Base-by-base conservation (phyloP, 805 yeast species). In the Zygosaccharomyces kombuchaensis region DNA sequence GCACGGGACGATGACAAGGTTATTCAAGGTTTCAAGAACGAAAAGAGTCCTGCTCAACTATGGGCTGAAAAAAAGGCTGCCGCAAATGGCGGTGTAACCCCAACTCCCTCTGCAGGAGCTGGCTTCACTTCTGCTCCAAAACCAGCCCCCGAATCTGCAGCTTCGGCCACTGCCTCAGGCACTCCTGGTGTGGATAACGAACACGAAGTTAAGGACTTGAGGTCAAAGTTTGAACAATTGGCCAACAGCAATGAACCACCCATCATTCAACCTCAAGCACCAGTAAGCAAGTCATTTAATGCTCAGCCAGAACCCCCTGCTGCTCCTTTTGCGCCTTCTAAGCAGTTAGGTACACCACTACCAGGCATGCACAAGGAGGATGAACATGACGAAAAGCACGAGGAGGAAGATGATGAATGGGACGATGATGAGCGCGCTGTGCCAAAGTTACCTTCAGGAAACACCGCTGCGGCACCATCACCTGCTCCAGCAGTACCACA, bases 11-110 rank as follows among this genome's bases (percentile, higher is more conserved):
- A 60, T 30, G 70, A 67, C 34, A 73, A 76, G 48, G 66, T 74
- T 3, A 74, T 76, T 37, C 80, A 81, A 44, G 91, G 87, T 32
- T 68, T 80, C 40, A 77, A 77, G 50, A 77, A 75, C 50, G 96
- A 96, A 50, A 86, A 87, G 66, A 85, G 96, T 6, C 96, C 97
- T 19, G 96, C 96, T 23, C 96, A 89, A 69, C 58, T 87, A 23
- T 89, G 97, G 97, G 97, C 96, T 19, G 96, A 85, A 62, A 85
- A 82, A 69, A 80, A 83, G 60, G 95, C 88, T 39, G 75, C 81
- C 62, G 34, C 29, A 27, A 27, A 16, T 9, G 34, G 34, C 2
- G 41, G 34, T n/a, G 13, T 12, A 3, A n/a, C 32, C 14, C 32
- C 32, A 10, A 29, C 32, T 3, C 32, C 32, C 3, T 6, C 32